These are phyloP conservation scores for Sutorius eximius DNA, from an alignment of 1,284 basidiomycete species.

Conservation along the genomic window DNA sequence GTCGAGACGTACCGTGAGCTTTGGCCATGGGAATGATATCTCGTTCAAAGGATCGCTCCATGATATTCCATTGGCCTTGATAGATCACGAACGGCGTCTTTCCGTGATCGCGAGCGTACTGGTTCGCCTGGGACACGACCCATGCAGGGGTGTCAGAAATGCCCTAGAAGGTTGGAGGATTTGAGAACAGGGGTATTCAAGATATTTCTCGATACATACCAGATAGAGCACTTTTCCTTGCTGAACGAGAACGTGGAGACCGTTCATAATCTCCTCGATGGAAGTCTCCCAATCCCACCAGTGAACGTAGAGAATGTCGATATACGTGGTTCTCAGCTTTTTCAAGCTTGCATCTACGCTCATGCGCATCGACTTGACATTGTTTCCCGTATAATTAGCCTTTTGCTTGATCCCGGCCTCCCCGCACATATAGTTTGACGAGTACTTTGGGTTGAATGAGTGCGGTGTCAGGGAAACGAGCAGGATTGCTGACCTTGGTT, in stretches of 20 bases:
- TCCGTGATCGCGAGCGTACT: background rate
- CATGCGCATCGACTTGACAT: constrained; percentile 32
- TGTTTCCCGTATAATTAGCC: constrained; percentile 39
- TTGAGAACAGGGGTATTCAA: background rate
- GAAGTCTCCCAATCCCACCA: constrained; percentile 42
- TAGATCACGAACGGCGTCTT: constrained; percentile 2
- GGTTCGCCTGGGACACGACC: background rate
- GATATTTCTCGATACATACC: constrained; percentile 16
- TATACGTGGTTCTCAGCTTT: constrained; percentile 44
- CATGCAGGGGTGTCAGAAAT: constrained; percentile 35
- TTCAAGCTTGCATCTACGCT: constrained; percentile 38
- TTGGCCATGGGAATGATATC: constrained; percentile 1
- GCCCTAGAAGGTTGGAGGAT: constrained; percentile 12
- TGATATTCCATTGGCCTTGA: constrained; percentile 1
- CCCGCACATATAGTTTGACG: constrained; percentile 24
- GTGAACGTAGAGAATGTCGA: constrained; percentile 39
- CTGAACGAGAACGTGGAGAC: constrained; percentile 41
- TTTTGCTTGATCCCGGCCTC: constrained; percentile 23
- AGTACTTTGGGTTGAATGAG: background rate
- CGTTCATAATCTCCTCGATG: constrained; percentile 47
- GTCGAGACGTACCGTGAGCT: constrained; percentile 34
- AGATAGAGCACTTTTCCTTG: constrained; percentile 49
- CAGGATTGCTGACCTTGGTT: constrained; percentile 42
- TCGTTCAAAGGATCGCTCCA: background rate
- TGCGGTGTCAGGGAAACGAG: background rate